Base-by-base conservation (phyloP, 495 filamentous ascomycete species). In the Aspergillus biplanus region DNA sequence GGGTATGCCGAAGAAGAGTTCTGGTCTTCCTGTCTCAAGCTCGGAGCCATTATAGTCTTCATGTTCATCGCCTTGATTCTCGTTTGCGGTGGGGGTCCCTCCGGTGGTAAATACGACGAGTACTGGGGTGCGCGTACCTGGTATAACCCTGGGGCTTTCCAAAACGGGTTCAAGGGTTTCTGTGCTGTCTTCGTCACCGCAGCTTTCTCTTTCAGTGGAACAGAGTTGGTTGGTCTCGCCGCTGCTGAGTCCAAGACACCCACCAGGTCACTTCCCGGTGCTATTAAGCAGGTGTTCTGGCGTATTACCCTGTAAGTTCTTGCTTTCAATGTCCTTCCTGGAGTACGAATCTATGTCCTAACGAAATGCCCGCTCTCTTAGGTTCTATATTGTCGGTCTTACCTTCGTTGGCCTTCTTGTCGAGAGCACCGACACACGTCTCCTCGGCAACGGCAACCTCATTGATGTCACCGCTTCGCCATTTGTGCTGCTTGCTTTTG, bases 281-380 rank as follows among this genome's bases (percentile, higher is more conserved):
- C 89, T 21, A 85, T 85, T 67, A 90, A 90, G 75, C 88, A 90
- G 70, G 85, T 90, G 42, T 91, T 91, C 70, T 90, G 88, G 88
- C 87, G 89, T 69, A 90, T 93, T 67, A 78, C 87, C 44, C 73
- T 84, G 65, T 66, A 63, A 16, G 59, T 2, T 6, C 35, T 21
- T 15, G 6, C 13, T 18, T n/a, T 33, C 15, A 5, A 15, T 33
- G 8, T 6, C 47, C 27, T 32, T 16, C 4, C n/a, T 33, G 33
- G 7, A 12, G 15, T 2, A 1, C 1, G 52, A 34, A 7, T 3
- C 15, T 27, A 34, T 33, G 6, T 0, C 13, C 32, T 54, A 50
- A 50, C 21, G 12, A 34, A 4, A n/a, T 54, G 52, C 7, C 27
- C 34, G 4, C 32, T 1, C 7, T 15, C 15, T 1, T 56, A 66